A percentile compares a stretch with the other conserved stretches of the same genome.
Conservation (phyloP, 116 monocot genomes). For the Phalaenopsis hybrid region DNA sequence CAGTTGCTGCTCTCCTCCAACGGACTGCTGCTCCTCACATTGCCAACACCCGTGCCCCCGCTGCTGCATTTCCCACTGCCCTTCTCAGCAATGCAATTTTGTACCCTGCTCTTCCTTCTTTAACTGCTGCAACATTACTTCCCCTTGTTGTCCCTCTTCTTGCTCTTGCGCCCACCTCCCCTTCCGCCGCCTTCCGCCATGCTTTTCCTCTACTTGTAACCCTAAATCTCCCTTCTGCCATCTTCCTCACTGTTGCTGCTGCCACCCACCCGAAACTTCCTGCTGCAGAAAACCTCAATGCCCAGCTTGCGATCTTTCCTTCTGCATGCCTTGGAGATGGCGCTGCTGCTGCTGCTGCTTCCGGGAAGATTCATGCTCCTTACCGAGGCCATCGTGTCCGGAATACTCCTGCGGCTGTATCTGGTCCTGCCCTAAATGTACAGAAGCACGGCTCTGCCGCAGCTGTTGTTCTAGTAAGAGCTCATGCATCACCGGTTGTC, state of each 20-base stretch:
- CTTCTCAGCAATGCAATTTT: constrained; percentile 1
- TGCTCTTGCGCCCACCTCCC: not conserved
- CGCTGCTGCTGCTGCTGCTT: not conserved
- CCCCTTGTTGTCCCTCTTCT: not conserved
- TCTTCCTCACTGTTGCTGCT: constrained; percentile 12
- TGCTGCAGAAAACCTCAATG: constrained; percentile 19
- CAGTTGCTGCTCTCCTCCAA: constrained; percentile 23
- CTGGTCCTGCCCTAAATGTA: constrained; percentile 63
- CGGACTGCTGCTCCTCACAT: constrained; percentile 18
- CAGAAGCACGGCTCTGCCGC: constrained; percentile 26
- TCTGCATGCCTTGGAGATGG: constrained; percentile 15
- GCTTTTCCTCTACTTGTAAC: not conserved
- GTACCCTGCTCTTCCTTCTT: not conserved
- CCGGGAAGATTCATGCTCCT: constrained; percentile 11
- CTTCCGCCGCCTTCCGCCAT: not conserved
- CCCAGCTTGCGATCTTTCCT: constrained; percentile 18
- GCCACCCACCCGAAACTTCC: not conserved
- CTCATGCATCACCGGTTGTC: constrained; percentile 40
- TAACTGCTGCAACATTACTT: constrained; percentile 1
- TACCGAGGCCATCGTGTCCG: constrained; percentile 29
- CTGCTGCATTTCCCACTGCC: not conserved
- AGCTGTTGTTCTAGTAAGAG: constrained; percentile 23
- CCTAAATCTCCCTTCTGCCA: not conserved
- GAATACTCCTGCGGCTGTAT: constrained; percentile 64
- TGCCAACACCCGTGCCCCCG: constrained; percentile 1